Conservation (phyloP, 257 asterid genomes). For the Anisodus acutangulus region DNA sequence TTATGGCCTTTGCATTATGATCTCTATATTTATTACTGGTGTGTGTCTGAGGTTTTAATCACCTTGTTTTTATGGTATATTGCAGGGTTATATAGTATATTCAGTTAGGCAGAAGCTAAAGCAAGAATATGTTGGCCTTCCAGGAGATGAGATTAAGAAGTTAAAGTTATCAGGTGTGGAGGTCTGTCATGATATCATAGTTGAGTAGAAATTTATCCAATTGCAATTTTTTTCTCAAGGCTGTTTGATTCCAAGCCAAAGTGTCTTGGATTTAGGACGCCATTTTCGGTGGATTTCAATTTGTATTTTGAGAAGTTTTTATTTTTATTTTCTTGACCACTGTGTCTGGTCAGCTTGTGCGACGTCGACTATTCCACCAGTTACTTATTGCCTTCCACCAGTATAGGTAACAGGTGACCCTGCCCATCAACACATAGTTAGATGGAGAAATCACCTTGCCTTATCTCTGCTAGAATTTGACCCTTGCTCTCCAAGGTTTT, state of each 20-base stretch:
- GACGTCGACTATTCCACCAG: neutral
- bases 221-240: neutral
- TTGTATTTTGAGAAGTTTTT: neutral
- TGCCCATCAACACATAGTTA: neutral
- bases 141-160: constrained; percentile 67
- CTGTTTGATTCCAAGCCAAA: neutral
- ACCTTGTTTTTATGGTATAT: neutral
- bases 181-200: constrained; percentile 51
- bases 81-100: constrained; percentile 84
- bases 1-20: neutral
- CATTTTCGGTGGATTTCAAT: neutral
- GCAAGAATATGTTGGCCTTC: constrained; percentile 73
- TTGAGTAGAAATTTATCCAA: neutral
- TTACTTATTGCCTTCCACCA: neutral
- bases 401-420: neutral
- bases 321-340: neutral
- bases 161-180: constrained; percentile 79
- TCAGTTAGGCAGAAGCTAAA: constrained; percentile 81
- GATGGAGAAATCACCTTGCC: neutral
- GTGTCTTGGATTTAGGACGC: neutral
- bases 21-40: neutral
- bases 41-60: constrained; percentile 1
- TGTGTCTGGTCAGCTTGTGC: neutral
- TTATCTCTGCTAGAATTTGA: neutral
- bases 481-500: neutral